phyloP scores from a whole-genome alignment of 176 grass and related monocot genomes.

The Typha latifolia region DNA sequence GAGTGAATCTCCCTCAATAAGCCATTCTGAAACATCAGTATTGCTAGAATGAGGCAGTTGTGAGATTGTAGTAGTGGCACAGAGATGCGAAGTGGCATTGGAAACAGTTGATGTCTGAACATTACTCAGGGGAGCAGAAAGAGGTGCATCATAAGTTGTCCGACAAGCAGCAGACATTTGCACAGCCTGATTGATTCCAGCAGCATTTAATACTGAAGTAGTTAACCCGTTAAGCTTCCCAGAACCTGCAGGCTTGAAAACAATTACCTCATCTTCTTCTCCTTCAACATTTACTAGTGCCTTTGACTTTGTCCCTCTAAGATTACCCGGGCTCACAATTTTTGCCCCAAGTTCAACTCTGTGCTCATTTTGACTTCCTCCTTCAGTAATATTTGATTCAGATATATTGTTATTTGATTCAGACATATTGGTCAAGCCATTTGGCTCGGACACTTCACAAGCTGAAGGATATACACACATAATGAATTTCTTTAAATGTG shows the following conservation, averaged over 20 bases:
- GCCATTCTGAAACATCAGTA: conserved; percentile 26
- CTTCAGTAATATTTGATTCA: conserved; percentile 11
- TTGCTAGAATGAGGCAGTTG: conserved; percentile 17
- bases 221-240: conserved; percentile 31
- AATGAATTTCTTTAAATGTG: conserved; percentile 52
- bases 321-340: not conserved
- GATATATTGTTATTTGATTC: conserved; percentile 10
- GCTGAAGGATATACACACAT: conserved; percentile 40
- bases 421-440: conserved; percentile 10
- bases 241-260: conserved; percentile 54
- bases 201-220: conserved; percentile 11
- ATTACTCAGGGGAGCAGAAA: conserved; percentile 31
- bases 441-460: conserved; percentile 4
- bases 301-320: conserved; percentile 2
- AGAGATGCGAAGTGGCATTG: conserved; percentile 23
- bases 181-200: conserved; percentile 25
- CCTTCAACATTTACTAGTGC: conserved; percentile 36
- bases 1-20: conserved; percentile 38
- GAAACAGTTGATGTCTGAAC: conserved; percentile 24
- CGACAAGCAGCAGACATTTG: conserved; percentile 21
- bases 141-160: conserved; percentile 5
- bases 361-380: conserved; percentile 13
- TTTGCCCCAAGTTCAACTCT: conserved; percentile 16
- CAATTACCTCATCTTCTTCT: conserved; percentile 90
- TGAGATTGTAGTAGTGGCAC: conserved; percentile 13